Conservation (phyloP, 192 early-diverging fungal genomes). For the Thamnidium elegans region DNA sequence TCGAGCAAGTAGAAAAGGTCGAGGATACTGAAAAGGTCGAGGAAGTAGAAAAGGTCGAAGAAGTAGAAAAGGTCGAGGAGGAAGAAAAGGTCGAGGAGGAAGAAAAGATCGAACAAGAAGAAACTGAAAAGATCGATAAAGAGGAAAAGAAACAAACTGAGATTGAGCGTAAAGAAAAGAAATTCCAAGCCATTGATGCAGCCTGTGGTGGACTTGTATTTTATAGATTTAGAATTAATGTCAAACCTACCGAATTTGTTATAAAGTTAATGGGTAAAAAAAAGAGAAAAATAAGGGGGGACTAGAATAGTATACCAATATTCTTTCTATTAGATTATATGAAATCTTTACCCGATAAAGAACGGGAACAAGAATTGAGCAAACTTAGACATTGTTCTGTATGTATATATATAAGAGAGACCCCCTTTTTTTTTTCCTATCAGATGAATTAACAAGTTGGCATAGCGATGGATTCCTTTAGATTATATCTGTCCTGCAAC, state of each 20-base stretch:
- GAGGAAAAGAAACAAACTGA: background rate
- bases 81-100: background rate
- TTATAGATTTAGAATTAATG: conserved; percentile 44
- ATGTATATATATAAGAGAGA: background rate
- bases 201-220: conserved; percentile 49
- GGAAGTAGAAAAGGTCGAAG: background rate
- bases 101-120: background rate
- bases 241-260: conserved; percentile 40
- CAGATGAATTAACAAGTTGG: background rate
- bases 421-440: too few relatives aligned
- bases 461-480: conserved; percentile 38
- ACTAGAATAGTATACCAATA: background rate
- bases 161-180: conserved; percentile 22
- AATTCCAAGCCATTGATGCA: conserved; percentile 47
- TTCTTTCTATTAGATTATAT: conserved; percentile 18
- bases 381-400: conserved; percentile 27
- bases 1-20: background rate
- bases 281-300: background rate
- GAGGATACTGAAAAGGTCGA: too few relatives aligned
- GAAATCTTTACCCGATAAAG: conserved; percentile 13
- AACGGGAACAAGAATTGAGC: conserved; percentile 6
- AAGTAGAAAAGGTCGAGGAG: background rate
- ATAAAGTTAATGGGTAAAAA: conserved; percentile 39
- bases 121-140: background rate
- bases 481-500: conserved; percentile 38